Evolutionary conservation across 2,329 filamentous ascomycete species (phyloP), one percentile per base, ranked within the genome.

Genomic region (Botrytis hyacinthi): DNA sequence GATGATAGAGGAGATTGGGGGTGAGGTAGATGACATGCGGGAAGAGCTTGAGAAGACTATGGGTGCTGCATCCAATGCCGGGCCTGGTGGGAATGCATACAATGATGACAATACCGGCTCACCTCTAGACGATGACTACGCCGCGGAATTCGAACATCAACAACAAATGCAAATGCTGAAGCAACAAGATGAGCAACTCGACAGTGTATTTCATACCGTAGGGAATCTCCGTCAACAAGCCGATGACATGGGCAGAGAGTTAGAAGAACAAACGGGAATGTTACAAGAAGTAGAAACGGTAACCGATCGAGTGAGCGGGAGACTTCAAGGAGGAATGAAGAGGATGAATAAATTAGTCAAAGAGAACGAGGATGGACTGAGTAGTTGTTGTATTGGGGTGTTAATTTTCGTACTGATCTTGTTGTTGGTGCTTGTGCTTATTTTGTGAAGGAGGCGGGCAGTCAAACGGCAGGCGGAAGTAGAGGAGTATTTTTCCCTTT

Each of bases 201-300:
- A 98, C 81, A 93, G 93, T 26, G 95, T 99, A 65, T 97, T 97
- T 81, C 89, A 91, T 77, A 98, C 95, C 1, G 96, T 99, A 37
- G 95, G 95, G 3, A 98, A 94, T 81, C 84, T 99, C 80, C 87
- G 95, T 73, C 87, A 92, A 80, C 96, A 98, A 86, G 97, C 96
- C 2, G 91, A 97, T 83, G 93, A 94, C 78, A 99, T 99, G 95
- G 95, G 96, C 1, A 87, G 95, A 73, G 96, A 99, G 85, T 86
- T 99, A 63, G 97, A 98, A 83, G 96, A 99, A 84, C 96, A 99
- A 86, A 88, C 88, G 35, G 93, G 94, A 82, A 92, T 98, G 88
- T 86, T 99, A 73, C 91, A 96, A 76, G 91, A 93, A 70, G 92
- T 97, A 59, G 95, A 98, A 83, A 88, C 87, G 44, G 86, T 97